Evolutionary conservation across 352 stramenopile species (phyloP).

Genomic region (Phytophthora pistaciae): DNA sequence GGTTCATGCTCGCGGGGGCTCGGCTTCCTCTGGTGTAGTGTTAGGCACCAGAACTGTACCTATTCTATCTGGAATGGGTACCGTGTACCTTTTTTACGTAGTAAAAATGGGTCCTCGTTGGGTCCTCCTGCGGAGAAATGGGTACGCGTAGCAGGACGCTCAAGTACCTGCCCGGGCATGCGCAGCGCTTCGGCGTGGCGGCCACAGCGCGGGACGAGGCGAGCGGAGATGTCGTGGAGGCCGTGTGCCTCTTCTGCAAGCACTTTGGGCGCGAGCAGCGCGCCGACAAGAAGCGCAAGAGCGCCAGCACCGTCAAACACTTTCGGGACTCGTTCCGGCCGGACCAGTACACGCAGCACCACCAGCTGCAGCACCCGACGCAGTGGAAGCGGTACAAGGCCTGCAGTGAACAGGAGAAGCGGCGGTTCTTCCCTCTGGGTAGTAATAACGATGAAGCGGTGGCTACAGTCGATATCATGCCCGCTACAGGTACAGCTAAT

Average conservation of each 20-base stretch:
- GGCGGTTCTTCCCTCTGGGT: conserved; percentile 45
- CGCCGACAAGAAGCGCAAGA: conserved; percentile 49
- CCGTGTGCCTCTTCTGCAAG: conserved; percentile 62
- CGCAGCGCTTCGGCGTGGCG: conserved; percentile 52
- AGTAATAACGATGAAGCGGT: background rate
- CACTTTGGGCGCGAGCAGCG: conserved; percentile 64
- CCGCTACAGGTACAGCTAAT: too few relatives aligned
- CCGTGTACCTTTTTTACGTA: background rate
- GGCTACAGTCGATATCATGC: background rate
- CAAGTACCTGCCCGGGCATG: conserved; percentile 44
- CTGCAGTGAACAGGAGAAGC: conserved; percentile 46
- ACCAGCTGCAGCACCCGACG: conserved; percentile 51
- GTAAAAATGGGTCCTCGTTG: background rate
- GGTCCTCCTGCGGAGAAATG: conserved; percentile 10
- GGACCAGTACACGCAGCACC: conserved; percentile 73
- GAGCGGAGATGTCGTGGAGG: conserved; percentile 40
- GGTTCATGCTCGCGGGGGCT: conserved; percentile 49
- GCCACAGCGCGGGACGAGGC: conserved; percentile 44
- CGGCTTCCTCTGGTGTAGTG: background rate
- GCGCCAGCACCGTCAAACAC: conserved; percentile 59
- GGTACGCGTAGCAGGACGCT: conserved; percentile 18
- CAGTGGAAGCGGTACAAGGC: conserved; percentile 52
- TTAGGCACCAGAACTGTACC: background rate
- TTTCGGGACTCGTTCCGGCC: conserved; percentile 64
- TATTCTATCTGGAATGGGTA: background rate